These are phyloP conservation scores for Beauveria medogensis DNA, from an alignment of 2,329 filamentous ascomycete species.

Conservation along the genomic window DNA sequence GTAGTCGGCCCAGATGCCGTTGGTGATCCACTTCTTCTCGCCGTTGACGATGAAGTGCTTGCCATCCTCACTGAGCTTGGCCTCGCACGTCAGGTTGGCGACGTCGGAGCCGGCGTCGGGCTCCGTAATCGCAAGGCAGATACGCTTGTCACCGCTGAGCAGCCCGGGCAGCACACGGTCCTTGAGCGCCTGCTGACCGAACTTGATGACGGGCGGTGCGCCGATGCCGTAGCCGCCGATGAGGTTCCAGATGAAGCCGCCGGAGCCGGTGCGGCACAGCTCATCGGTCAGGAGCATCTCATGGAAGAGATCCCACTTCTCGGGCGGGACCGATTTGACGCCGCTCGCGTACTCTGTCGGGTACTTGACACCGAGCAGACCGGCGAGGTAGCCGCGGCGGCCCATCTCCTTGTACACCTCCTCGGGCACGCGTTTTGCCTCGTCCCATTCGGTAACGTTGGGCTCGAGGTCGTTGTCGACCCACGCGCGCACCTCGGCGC, in stretches of 20 bases:
- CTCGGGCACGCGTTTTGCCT: slow-evolving; percentile 81
- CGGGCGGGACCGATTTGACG: slow-evolving; percentile 69
- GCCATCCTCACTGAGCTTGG: slow-evolving; percentile 87
- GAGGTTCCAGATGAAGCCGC: slow-evolving; percentile 94
- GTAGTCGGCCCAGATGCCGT: slow-evolving; percentile 94
- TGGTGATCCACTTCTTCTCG: slow-evolving; percentile 99
- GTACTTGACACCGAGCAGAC: slow-evolving; percentile 77
- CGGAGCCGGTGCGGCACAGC: slow-evolving; percentile 78
- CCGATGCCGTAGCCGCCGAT: slow-evolving; percentile 96
- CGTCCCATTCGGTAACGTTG: slow-evolving; percentile 91
- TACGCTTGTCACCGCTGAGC: slow-evolving; percentile 86
- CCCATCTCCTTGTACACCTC: slow-evolving; percentile 95
- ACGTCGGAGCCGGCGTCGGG: slow-evolving; percentile 93
- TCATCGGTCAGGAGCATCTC: slow-evolving; percentile 95
- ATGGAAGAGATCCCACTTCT: slow-evolving; percentile 98
- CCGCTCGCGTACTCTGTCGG: slow-evolving; percentile 62
- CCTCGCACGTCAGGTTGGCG: slow-evolving; percentile 90
- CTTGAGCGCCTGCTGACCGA: slow-evolving; percentile 76
- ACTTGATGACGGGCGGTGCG: slow-evolving; percentile 83
- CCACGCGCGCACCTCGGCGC: slow-evolving; percentile 87
- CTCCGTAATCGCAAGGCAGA: slow-evolving; percentile 95
- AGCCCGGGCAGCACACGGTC: slow-evolving; percentile 85
- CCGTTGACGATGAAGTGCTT: slow-evolving; percentile 99
- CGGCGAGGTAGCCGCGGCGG: slow-evolving; percentile 84
- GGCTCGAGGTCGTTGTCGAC: slow-evolving; percentile 84